Evolutionary conservation across 495 filamentous ascomycete genomes (phyloP), one percentile per base, ranked within the genome.

Genomic region (Thermochaetoides thermophila): DNA sequence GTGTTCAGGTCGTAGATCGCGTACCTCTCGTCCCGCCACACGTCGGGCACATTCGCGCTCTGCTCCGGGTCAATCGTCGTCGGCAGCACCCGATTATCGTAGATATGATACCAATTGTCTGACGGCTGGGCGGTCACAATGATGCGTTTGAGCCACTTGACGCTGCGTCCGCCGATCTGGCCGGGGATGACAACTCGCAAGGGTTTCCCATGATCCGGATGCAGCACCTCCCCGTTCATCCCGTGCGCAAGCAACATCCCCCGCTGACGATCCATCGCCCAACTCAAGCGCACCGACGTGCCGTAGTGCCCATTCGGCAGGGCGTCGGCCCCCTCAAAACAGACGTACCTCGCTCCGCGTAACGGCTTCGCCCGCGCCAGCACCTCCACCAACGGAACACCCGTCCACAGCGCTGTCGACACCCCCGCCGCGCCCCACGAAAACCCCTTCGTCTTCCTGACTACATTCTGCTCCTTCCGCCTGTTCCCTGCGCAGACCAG

Each of bases 101-200:
- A 83, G 34, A 91, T 83, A 52, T 96, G 87, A 43, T 95, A 96
- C 85, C 86, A 94, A 43, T 92, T 94, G 31, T 87, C 79, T 47
- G 84, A 92, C 0, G 87, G 87, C 3, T 56, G 53, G 5, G 73
- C 68, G 0, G 84, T 89, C 29, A 95, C 46, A 19, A 86, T 79
- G 31, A 96, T 67, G 26, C 66, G 76, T 61, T 81, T 92, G 40
- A 96, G 46, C 87, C 87, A 96, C 55, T 96, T 96, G 17, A 96
- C 86, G 53, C 84, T 93, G 29, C 87, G 66, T 5, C 86, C 87
- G 26, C 87, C 87, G 39, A 96, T 95, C 55, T 93, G 85, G 3
- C 87, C 85, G 0, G 87, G 87, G 6, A 96, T 81, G 4, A 94
- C 78, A 3, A 78, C 76, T 28, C 87, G 63, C 22, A 96, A 49